phyloP scores from a whole-genome alignment of 345 rosid genomes.

The Leavenworthia alabamica region DNA sequence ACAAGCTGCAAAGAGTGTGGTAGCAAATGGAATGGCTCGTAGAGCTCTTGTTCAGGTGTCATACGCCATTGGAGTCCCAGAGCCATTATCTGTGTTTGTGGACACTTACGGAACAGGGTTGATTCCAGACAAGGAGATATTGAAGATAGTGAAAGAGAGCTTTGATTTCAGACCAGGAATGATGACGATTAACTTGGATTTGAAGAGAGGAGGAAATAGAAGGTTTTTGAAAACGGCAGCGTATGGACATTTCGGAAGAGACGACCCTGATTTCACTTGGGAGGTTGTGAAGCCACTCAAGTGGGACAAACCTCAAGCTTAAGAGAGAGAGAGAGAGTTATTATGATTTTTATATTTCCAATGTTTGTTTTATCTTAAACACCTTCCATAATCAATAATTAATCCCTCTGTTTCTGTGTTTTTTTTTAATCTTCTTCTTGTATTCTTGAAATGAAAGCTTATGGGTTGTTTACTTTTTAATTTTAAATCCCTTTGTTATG shows the following conservation, averaged over 20 bases:
- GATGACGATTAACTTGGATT: constrained; percentile 36
- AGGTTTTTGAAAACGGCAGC: constrained; percentile 39
- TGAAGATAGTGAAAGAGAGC: constrained; percentile 36
- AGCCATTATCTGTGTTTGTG: constrained; percentile 35
- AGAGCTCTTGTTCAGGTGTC: constrained; percentile 37
- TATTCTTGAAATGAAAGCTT: constrained; percentile 16
- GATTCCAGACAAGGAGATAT: constrained; percentile 37
- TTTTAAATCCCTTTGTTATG: background rate
- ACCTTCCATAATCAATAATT: constrained; percentile 18
- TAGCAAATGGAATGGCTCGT: constrained; percentile 35
- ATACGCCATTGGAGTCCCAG: constrained; percentile 37
- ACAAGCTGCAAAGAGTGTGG: constrained; percentile 35
- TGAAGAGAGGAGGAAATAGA: constrained; percentile 39
- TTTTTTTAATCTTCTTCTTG: background rate
- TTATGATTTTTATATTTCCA: background rate
- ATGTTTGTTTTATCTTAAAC: background rate
- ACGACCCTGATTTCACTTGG: constrained; percentile 42
- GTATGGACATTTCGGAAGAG: constrained; percentile 39
- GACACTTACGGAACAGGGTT: constrained; percentile 32
- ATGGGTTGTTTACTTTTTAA: constrained; percentile 1
- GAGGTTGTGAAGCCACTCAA: constrained; percentile 38
- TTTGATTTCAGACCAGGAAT: constrained; percentile 40
- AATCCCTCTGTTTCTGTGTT: background rate
- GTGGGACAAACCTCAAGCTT: constrained; percentile 38
- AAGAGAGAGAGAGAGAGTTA: too few species aligned